phyloP scores from a whole-genome alignment of 2,329 filamentous ascomycete species.

The Orbilia quercus region DNA sequence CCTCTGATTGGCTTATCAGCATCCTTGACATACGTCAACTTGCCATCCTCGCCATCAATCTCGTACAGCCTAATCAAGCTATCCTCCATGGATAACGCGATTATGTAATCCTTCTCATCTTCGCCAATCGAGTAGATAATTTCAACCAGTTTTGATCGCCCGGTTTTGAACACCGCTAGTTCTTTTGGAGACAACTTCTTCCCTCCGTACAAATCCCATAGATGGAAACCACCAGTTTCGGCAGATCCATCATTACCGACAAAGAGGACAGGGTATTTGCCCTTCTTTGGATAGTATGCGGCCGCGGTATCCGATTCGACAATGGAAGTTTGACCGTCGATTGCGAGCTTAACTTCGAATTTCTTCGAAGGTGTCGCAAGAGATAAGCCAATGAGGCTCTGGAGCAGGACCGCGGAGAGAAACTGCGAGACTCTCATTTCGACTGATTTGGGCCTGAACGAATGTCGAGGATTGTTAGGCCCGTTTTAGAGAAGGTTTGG shows the following conservation, averaged over 20 bases:
- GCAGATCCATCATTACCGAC: constrained; percentile 66
- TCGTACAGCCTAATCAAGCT: constrained; percentile 65
- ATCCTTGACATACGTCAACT: constrained; percentile 61
- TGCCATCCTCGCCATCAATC: constrained; percentile 59
- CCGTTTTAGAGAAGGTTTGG: not conserved
- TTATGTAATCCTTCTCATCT: constrained; percentile 62
- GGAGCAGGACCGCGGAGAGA: constrained; percentile 6
- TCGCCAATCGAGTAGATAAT: constrained; percentile 62
- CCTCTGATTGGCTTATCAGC: constrained; percentile 63
- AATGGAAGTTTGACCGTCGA: constrained; percentile 60
- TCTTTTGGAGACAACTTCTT: constrained; percentile 59
- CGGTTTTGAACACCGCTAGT: constrained; percentile 62
- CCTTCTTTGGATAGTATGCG: constrained; percentile 63
- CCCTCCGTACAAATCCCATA: constrained; percentile 62
- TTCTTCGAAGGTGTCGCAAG: constrained; percentile 8
- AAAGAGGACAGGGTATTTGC: constrained; percentile 60
- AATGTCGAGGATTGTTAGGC: not conserved
- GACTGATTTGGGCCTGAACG: not conserved
- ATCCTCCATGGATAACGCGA: constrained; percentile 65
- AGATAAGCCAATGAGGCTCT: not conserved
- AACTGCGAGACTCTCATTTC: constrained; percentile 10
- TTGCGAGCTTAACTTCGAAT: constrained; percentile 17
- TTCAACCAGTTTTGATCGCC: constrained; percentile 66
- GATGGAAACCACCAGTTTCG: constrained; percentile 65
- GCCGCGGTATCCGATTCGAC: constrained; percentile 65